Base-by-base conservation (phyloP, 176 grass and related monocot genomes). In the Saccharum spontaneum region DNA sequence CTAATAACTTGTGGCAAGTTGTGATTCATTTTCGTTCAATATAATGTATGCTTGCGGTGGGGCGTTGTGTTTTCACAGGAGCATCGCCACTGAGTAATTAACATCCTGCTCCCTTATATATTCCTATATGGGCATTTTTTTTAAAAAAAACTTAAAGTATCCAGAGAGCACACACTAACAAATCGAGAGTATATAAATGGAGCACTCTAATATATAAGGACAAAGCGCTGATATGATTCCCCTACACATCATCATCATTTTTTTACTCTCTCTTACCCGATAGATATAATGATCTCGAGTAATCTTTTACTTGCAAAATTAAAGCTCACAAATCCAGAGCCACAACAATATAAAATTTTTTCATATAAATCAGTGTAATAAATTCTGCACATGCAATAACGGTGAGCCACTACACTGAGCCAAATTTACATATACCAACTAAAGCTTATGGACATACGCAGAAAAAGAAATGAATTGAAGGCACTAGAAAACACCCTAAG, bases 341-440 rank as follows among this genome's bases (percentile, higher is more conserved):
- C 7, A 26, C 17, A 3, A n/a, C 22, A 67, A 44, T 4, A 73
- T 7, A 57, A 44, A 57, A 72, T 73, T 39, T 28, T 57, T 57
- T 8, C 24, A 67, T 70, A 13, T 43, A 3, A 44, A 26, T 8
- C 13, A 26, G 20, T 15, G 48, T 2, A 17, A 23, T 61, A 62
- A 68, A 70, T 44, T 60, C 7, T 28, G 17, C 24, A 78, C 84
- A 90, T 90, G 67, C 78, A 90, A 86, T 90, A 86, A 78, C 45
- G 24, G 57, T 12, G 61, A 67, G 6, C n/a, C 20, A 69, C 22
- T 11, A 36, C 34, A 36, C 34, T 36, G 38, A 36, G 30, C 8
- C 28, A 34, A 41, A 40, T 43, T n/a, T 76, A 28, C n/a, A 65
- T 63, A 70, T 85, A 62, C 43, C 33, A 55, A 14, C 26, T 36